A percentile compares a stretch with the other conserved stretches of the same genome.
Evolutionary conservation across 2,329 filamentous ascomycete genomes (phyloP).

Genomic region (Coniella lustricola): DNA sequence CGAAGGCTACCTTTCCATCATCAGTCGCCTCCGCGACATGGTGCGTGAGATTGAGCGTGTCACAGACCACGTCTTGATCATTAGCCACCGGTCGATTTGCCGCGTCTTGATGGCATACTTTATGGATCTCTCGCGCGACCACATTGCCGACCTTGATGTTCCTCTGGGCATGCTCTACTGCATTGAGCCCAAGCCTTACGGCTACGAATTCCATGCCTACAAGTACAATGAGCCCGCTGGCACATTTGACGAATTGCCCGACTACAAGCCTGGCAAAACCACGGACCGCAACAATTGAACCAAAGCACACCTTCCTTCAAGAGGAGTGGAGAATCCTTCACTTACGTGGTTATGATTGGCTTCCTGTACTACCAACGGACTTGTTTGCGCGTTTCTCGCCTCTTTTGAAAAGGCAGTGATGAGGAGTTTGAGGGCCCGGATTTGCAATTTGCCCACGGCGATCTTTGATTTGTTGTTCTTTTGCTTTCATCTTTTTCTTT

Average conservation of each 20-base stretch:
- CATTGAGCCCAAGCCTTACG: slow-evolving; percentile 95
- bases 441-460: too few species aligned
- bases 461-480: too few species aligned
- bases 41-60: slow-evolving; percentile 96
- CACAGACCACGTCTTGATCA: slow-evolving; percentile 87
- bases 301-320: not conserved
- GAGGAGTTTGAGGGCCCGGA: too few species aligned
- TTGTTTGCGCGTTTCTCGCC: not conserved
- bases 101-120: slow-evolving; percentile 95
- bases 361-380: not conserved
- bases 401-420: too few species aligned
- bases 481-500: too few species aligned
- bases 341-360: too few species aligned
- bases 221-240: slow-evolving; percentile 71
- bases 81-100: slow-evolving; percentile 87
- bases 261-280: slow-evolving; percentile 68
- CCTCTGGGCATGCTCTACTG: slow-evolving; percentile 91
- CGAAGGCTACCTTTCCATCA: slow-evolving; percentile 94
- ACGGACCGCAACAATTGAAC: slow-evolving; percentile 31
- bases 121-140: slow-evolving; percentile 80
- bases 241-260: slow-evolving; percentile 79
- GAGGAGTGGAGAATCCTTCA: too few species aligned
- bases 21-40: slow-evolving; percentile 89
- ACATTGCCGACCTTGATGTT: slow-evolving; percentile 91
- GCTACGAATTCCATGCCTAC: slow-evolving; percentile 94